These are phyloP conservation scores for Senna tora DNA, from an alignment of 306 rosid genomes.

Conservation along the genomic window DNA sequence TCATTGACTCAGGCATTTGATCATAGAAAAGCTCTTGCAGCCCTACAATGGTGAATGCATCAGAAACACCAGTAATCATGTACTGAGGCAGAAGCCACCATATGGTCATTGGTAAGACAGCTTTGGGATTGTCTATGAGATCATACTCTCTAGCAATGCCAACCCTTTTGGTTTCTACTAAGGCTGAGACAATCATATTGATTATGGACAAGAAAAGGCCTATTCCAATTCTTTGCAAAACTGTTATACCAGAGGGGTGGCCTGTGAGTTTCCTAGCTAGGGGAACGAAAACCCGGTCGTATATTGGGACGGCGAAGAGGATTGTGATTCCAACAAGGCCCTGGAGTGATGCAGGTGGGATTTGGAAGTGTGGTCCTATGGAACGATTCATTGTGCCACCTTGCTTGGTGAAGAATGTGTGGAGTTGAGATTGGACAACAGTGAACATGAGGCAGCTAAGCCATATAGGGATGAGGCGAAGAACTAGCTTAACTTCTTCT, in stretches of 20 bases:
- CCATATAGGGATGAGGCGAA: constrained; percentile 78
- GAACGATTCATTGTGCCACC: constrained; percentile 59
- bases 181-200: constrained; percentile 60
- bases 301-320: constrained; percentile 51
- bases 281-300: constrained; percentile 63
- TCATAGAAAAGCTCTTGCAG: constrained; percentile 70
- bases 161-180: constrained; percentile 63
- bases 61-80: constrained; percentile 51
- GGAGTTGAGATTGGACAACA: constrained; percentile 57
- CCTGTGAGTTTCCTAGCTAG: constrained; percentile 45
- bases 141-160: constrained; percentile 42
- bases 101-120: constrained; percentile 56
- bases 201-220: constrained; percentile 66
- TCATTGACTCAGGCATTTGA: constrained; percentile 64
- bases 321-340: constrained; percentile 56
- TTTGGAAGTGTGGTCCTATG: constrained; percentile 53
- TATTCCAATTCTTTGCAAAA: constrained; percentile 67
- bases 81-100: constrained; percentile 94
- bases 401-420: constrained; percentile 74
- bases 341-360: constrained; percentile 76
- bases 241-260: constrained; percentile 62
- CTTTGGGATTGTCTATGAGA: constrained; percentile 53
- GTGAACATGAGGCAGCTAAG: constrained; percentile 64
- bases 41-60: constrained; percentile 62
- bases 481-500: constrained; percentile 71